A percentile compares a stretch with the other conserved stretches of the same genome.
Evolutionary conservation across 331 rosid genomes (phyloP).

Genomic region (Rhamnella rubrinervis): DNA sequence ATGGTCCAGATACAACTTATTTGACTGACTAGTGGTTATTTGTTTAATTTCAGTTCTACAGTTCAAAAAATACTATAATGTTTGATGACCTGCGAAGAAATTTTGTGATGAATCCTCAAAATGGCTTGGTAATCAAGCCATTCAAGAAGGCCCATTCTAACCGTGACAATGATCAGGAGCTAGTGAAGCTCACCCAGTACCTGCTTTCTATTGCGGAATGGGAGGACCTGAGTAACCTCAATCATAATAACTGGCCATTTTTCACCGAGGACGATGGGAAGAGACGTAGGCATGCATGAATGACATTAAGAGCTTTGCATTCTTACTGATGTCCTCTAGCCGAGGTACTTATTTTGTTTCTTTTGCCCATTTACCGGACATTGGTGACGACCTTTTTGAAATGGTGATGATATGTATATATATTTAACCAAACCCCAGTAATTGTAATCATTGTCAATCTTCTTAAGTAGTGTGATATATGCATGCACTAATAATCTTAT

Average conservation of each 20-base stretch:
- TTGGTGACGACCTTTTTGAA: no score
- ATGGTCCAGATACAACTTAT: neutral
- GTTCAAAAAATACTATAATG: conserved; percentile 78
- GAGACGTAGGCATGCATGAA: conserved; percentile 74
- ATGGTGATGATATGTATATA: no score
- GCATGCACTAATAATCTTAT: no score
- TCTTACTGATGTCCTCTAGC: conserved; percentile 1
- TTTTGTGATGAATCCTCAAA: conserved; percentile 94
- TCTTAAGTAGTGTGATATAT: no score
- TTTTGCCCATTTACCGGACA: neutral
- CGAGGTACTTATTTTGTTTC: conserved; percentile 6
- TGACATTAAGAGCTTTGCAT: neutral
- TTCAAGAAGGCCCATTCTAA: conserved; percentile 97
- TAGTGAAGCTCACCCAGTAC: conserved; percentile 82
- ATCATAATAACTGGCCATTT: conserved; percentile 66
- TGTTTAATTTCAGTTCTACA: conserved; percentile 65
- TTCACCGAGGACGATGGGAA: conserved; percentile 63
- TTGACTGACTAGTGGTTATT: conserved; percentile 26
- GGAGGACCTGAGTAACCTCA: conserved; percentile 71
- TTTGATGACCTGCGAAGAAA: conserved; percentile 85
- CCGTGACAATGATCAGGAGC: conserved; percentile 85
- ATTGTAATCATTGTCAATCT: no score
- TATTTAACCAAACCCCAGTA: no score
- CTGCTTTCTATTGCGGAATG: conserved; percentile 91
- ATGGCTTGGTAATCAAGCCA: conserved; percentile 87